Base-by-base conservation (phyloP, 2,329 filamentous ascomycete genomes). In the Dactylellina sp. region DNA sequence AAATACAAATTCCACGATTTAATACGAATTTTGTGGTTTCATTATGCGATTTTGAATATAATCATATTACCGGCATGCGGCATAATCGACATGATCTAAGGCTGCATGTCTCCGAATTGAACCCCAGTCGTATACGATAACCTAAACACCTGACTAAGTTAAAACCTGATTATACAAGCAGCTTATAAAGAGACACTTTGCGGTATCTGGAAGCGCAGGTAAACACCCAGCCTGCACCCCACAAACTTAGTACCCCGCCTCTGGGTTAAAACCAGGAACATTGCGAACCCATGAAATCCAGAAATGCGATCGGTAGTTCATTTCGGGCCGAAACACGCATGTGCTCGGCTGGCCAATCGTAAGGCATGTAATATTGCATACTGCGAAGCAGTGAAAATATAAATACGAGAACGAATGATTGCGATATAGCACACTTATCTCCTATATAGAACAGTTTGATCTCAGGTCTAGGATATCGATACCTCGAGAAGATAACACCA, bases 261-360 rank as follows among this genome's bases (percentile, higher is more conserved):
- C 28, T 32, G 28, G 28, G 28, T 4, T 32, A 32, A 49, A 49
- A 5, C 39, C 4, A 14, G 39, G 39, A 42, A 42, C 14, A 42
- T 42, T 42, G 16, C 11, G 16, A 42, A 42, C 28, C 28, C 28
- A 32, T 32, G 28, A 32, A 32, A 32, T 4, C 28, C 28, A 5
- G 28, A 9, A 32, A 32, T 32, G 28, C 28, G 28, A 32, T 32
- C 28, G 60, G 68, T 63, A 72, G 60, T 72, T 72, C 37, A 25
- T 72, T 72, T 72, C 68, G 60, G 68, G 47, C 68, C 68, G 68
- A 32, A 63, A 65, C 52, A 32, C 20, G 20, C 59, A 59, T 35
- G n/a, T 39, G n/a, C 37, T 64, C 47, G 63, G 53, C 63, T 60
- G 32, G 25, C 37, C 55, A 62, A 53, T 52, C 2, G 59, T 18